Conservation (phyloP, 2,329 filamentous ascomycete genomes). For the Claviceps humidiphila region DNA sequence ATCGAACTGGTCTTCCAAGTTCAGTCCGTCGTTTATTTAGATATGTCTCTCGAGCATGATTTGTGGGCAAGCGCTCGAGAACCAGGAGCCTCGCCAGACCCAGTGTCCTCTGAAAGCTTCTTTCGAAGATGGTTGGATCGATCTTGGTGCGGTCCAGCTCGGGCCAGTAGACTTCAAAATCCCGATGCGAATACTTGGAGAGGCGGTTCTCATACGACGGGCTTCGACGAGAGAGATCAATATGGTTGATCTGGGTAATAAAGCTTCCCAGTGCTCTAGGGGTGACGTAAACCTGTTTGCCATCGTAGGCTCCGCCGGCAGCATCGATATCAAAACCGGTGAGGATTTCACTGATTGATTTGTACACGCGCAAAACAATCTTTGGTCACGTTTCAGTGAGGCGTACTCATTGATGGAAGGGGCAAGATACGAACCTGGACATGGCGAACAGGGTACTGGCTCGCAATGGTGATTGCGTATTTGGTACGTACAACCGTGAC, state of each 20-base stretch:
- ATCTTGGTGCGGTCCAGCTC: slow-evolving; percentile 60
- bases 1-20: slow-evolving; percentile 47
- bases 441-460: slow-evolving; percentile 71
- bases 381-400: slow-evolving; percentile 19
- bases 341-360: slow-evolving; percentile 69
- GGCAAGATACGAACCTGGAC: slow-evolving; percentile 37
- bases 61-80: slow-evolving; percentile 62
- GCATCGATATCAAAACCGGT: slow-evolving; percentile 84
- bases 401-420: not conserved
- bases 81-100: slow-evolving; percentile 70
- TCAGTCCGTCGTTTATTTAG: slow-evolving; percentile 56
- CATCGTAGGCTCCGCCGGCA: slow-evolving; percentile 69
- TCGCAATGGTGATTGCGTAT: slow-evolving; percentile 75
- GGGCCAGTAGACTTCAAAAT: slow-evolving; percentile 75
- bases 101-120: slow-evolving; percentile 61
- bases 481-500: slow-evolving; percentile 76
- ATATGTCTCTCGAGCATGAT: slow-evolving; percentile 55
- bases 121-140: slow-evolving; percentile 78
- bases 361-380: slow-evolving; percentile 77
- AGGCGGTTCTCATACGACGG: slow-evolving; percentile 81
- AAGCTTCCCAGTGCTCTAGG: slow-evolving; percentile 67
- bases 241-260: slow-evolving; percentile 68
- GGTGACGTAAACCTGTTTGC: slow-evolving; percentile 60
- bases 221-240: slow-evolving; percentile 67
- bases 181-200: slow-evolving; percentile 72